These are phyloP conservation scores for Sporisorium reilianum DNA, from an alignment of 1,284 basidiomycete genomes.

Conservation along the genomic window DNA sequence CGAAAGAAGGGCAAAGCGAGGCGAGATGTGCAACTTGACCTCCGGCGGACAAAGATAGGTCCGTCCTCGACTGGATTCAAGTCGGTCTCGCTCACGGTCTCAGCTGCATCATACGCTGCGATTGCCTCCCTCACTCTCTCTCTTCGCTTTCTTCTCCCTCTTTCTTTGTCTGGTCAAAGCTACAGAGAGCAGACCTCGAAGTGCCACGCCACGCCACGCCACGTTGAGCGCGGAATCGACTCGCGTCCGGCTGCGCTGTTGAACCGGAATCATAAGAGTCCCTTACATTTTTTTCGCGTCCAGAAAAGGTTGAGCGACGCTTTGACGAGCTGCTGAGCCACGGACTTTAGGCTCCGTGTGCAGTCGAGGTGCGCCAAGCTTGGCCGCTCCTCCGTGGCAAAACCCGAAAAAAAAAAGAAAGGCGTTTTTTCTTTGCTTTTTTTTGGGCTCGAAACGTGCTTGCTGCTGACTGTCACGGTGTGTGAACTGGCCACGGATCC, in stretches of 20 bases:
- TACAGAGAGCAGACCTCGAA: too few relatives aligned
- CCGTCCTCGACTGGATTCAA: too few relatives aligned
- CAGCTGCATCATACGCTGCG: too few relatives aligned
- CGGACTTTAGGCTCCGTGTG: not conserved
- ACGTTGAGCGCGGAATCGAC: not conserved
- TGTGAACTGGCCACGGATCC: not conserved
- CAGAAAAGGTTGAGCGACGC: too few relatives aligned
- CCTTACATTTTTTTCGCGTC: not conserved
- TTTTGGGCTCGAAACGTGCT: not conserved
- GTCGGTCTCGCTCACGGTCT: too few relatives aligned
- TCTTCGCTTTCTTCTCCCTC: not conserved
- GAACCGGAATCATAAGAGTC: not conserved
- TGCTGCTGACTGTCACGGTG: constrained; percentile 1
- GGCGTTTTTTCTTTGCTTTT: not conserved
- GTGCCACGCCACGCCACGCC: too few relatives aligned
- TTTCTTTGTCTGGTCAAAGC: too few relatives aligned
- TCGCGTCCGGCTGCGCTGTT: not conserved
- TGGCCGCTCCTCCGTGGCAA: not conserved
- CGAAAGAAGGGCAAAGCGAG: not conserved
- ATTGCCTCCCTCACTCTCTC: too few relatives aligned
- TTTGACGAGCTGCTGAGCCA: not conserved
- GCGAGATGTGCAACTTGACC: constrained; percentile 8
- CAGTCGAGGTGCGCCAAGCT: not conserved
- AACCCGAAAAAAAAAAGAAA: too few relatives aligned
- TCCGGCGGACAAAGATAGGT: constrained; percentile 1